Evolutionary conservation across 2,329 filamentous ascomycete species (phyloP).

Genomic region (Scedosporium dehoogii): DNA sequence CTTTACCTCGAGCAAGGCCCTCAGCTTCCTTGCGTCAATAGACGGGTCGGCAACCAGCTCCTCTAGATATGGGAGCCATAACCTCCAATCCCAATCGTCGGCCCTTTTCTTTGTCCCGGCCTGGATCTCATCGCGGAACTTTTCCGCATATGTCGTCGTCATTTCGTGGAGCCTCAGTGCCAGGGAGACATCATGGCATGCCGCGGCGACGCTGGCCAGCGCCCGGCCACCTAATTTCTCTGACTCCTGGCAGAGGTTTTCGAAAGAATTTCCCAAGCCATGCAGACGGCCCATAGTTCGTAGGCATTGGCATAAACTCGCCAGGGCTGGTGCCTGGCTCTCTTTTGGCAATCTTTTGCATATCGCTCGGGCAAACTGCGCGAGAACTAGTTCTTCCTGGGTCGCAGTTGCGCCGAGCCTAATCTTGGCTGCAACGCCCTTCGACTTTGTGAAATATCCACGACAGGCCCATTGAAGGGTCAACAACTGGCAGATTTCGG

Average conservation of each 20-base stretch:
- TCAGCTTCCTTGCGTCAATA: neutral
- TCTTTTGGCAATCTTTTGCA: conserved; percentile 3
- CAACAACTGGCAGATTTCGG: conserved; percentile 12
- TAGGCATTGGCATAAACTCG: conserved; percentile 10
- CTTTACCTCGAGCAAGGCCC: neutral
- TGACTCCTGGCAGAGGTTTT: neutral
- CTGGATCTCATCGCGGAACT: neutral
- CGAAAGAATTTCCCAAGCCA: conserved; percentile 11
- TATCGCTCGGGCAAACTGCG: conserved; percentile 6
- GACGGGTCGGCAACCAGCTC: conserved; percentile 22
- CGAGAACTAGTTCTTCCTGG: conserved; percentile 1
- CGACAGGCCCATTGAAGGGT: conserved; percentile 14
- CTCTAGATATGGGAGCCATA: conserved; percentile 22
- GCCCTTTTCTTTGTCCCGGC: conserved; percentile 6
- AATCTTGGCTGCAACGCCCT: neutral
- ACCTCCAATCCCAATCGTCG: conserved; percentile 20
- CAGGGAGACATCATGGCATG: conserved; percentile 15
- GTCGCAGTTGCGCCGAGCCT: neutral
- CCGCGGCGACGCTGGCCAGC: conserved; percentile 8
- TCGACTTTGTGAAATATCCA: conserved; percentile 6
- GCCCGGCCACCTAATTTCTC: conserved; percentile 2
- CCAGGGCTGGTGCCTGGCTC: conserved; percentile 7
- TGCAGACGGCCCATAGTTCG: conserved; percentile 9
- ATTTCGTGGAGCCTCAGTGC: conserved; percentile 16
- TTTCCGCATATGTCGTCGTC: conserved; percentile 1